Conservation (phyloP, 306 rosid genomes). For the Lotus japonicus region DNA sequence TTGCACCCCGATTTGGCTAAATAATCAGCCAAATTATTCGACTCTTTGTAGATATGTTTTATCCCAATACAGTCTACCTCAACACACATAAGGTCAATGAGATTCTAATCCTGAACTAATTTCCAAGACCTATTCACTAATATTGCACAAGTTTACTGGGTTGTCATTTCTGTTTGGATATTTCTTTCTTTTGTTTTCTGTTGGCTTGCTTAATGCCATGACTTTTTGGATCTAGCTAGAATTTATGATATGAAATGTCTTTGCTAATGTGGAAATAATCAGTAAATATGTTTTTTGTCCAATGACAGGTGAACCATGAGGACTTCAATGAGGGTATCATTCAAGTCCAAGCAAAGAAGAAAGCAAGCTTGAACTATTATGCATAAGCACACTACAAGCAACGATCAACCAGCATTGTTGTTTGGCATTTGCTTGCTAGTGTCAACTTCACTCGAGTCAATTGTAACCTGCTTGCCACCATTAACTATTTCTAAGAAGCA, state of each 20-base stretch:
- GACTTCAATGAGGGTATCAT: slow-evolving; percentile 89
- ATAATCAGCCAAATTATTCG: no score
- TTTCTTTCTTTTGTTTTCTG: not conserved
- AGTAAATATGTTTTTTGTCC: not conserved
- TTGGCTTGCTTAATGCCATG: not conserved
- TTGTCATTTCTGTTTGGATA: not conserved
- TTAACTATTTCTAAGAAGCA: not conserved
- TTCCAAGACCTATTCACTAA: no score
- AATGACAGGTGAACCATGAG: slow-evolving; percentile 70
- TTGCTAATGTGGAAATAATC: not conserved
- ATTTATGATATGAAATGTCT: not conserved
- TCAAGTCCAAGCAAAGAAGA: slow-evolving; percentile 90
- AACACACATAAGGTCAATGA: no score
- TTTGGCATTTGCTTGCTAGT: slow-evolving; percentile 1
- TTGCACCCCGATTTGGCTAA: no score
- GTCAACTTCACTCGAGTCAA: not conserved
- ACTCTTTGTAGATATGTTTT: no score
- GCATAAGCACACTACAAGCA: slow-evolving; percentile 36
- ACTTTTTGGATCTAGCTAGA: not conserved
- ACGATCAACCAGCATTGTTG: not conserved
- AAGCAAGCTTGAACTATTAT: slow-evolving; percentile 77
- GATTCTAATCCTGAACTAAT: no score
- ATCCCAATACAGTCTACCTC: no score
- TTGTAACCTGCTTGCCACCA: not conserved
- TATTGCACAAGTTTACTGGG: not conserved